Evolutionary conservation across 176 grass and related monocot genomes (phyloP).

Genomic region (Musa schizocarpa): DNA sequence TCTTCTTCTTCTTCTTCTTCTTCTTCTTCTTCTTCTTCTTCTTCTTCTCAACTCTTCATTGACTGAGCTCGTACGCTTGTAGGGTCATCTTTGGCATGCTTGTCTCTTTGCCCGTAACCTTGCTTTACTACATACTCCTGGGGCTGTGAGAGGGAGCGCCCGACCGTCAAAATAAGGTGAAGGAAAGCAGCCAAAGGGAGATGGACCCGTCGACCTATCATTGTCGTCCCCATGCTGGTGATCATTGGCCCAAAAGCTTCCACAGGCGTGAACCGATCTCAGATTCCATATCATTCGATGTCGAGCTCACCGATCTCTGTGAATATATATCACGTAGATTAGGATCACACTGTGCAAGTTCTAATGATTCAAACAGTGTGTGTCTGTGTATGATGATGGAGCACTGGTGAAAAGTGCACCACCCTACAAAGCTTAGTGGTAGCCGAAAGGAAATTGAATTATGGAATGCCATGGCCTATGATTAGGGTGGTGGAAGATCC

Average conservation of each 20-base stretch:
- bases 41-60: background rate
- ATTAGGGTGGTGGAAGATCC: background rate
- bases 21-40: background rate
- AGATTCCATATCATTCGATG: background rate
- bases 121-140: constrained; percentile 7
- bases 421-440: constrained; percentile 1
- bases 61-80: background rate
- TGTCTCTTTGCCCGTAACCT: background rate
- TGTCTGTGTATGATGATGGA: background rate
- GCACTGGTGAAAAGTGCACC: background rate
- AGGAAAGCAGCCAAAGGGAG: too few relatives aligned
- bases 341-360: too few relatives aligned
- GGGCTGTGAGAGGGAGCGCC: background rate
- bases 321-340: too few relatives aligned
- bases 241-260: background rate
- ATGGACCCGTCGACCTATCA: too few relatives aligned
- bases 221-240: background rate
- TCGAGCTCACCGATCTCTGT: background rate
- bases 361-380: too few relatives aligned
- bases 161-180: background rate
- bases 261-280: background rate
- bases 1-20: background rate
- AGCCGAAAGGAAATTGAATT: background rate
- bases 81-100: constrained; percentile 12
- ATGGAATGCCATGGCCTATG: background rate